Evolutionary conservation across 2,329 filamentous ascomycete genomes (phyloP), one percentile per base, ranked within the genome.

Genomic region (Ascochyta koolunga): DNA sequence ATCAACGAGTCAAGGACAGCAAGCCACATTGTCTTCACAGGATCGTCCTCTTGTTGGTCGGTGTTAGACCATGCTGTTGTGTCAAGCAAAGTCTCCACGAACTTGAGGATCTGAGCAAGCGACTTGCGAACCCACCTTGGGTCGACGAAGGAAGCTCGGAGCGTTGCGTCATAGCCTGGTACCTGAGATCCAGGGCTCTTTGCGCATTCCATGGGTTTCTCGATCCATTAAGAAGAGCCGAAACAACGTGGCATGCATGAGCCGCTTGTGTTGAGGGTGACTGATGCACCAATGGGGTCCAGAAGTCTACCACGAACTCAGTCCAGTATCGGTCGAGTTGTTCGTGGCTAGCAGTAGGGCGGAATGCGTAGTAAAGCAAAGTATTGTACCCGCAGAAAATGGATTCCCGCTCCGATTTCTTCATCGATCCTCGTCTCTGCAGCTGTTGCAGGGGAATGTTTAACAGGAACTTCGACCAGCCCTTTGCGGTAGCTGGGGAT

Each of bases 141-240:
- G 66, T 98, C 92, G 6, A 98, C 78, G 6, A 87, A 5, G 92
- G 90, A n/a, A 99, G 79, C 55, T 97, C 91, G n/a, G 87, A 85
- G 0, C 87, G 81, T 45, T 68, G 68, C 9, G 71, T 54, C 68
- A 87, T 80, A 5, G 60, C 54, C 10, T 69, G 65, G 5, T 72
- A 74, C 3, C 83, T 78, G 15, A 77, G 75, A 18, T 89, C 84
- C 54, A 86, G 80, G 9, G 90, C 87, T 45, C 87, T 86, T 58
- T 89, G 86, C 60, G 90, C 86, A 48, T 85, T 87, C 91, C 92
- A 98, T 4, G 87, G 73, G 56, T 87, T 82, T 66, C 73, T 65
- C 75, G 41, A 79, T 79, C 54, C 78, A 63, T 89, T 84, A 56
- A 93, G 80, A 1, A 98, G 80, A 10, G 86, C 86, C n/a, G 85